phyloP scores from a whole-genome alignment of 208 protist genomes.

The Trypanosoma lewisi region DNA sequence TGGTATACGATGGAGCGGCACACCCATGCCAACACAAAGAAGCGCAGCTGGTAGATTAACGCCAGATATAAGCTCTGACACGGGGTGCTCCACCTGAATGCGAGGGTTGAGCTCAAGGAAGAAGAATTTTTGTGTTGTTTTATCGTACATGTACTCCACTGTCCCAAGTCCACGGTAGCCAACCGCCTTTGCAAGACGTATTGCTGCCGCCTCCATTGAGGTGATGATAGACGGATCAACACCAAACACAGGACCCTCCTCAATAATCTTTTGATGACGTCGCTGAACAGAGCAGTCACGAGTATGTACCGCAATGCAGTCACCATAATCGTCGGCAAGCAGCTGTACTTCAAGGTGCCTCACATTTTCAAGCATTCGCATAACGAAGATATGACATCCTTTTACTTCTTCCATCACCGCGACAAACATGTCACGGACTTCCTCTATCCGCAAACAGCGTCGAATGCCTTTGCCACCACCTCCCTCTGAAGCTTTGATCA shows the following conservation, averaged over 20 bases:
- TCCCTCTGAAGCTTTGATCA: conserved; percentile 99
- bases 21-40: conserved; percentile 97
- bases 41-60: conserved; percentile 96
- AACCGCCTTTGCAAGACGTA: conserved; percentile 92
- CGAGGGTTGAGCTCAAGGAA: conserved; percentile 98
- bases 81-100: conserved; percentile 97
- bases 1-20: conserved; percentile 93
- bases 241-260: conserved; percentile 94
- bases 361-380: conserved; percentile 92
- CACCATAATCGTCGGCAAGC: conserved; percentile 93
- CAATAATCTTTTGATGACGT: conserved; percentile 98
- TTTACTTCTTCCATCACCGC: conserved; percentile 95
- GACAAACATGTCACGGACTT: conserved; percentile 86
- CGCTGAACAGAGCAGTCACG: conserved; percentile 98
- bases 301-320: conserved; percentile 93
- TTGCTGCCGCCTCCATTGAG: conserved; percentile 93
- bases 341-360: conserved; percentile 97
- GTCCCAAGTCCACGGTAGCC: conserved; percentile 94
- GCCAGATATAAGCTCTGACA: conserved; percentile 95
- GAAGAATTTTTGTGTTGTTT: conserved; percentile 85
- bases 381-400: conserved; percentile 97
- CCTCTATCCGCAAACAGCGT: conserved; percentile 73
- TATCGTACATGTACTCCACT: conserved; percentile 97
- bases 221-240: conserved; percentile 74
- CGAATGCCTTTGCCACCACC: conserved; percentile 98